These are phyloP conservation scores for Ascoidea rubescens DNA, from an alignment of 805 yeast species.

Conservation along the genomic window DNA sequence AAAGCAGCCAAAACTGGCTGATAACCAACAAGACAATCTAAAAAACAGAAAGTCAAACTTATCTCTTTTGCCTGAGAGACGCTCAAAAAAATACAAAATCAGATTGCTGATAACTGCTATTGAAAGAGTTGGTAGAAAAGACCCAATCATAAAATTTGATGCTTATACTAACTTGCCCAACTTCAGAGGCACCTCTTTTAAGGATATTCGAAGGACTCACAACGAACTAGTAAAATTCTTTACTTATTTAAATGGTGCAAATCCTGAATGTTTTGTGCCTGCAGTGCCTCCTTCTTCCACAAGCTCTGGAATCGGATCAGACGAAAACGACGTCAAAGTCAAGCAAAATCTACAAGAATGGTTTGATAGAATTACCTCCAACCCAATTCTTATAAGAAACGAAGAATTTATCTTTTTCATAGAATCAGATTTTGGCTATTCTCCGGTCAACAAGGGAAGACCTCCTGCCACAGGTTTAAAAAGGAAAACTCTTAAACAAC, in stretches of 20 bases:
- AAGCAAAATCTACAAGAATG: conserved; percentile 60
- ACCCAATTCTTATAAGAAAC: conserved; percentile 73
- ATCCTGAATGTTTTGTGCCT: conserved; percentile 89
- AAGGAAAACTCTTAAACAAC: conserved; percentile 82
- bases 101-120: conserved; percentile 47
- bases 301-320: conserved; percentile 71
- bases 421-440: conserved; percentile 55
- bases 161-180: conserved; percentile 52
- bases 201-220: conserved; percentile 68
- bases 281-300: conserved; percentile 67
- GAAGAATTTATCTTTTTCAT: conserved; percentile 80
- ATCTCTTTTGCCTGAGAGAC: conserved; percentile 14
- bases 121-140: conserved; percentile 54
- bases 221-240: conserved; percentile 66
- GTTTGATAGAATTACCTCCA: conserved; percentile 61
- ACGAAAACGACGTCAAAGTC: conserved; percentile 57
- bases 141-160: conserved; percentile 67
- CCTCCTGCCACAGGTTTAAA: conserved; percentile 75
- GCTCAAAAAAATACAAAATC: conserved; percentile 23
- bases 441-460: conserved; percentile 36
- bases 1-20: conserved; percentile 4
- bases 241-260: conserved; percentile 63
- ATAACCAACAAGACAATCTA: background rate
- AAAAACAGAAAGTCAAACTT: conserved; percentile 6
- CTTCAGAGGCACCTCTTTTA: conserved; percentile 55